Evolutionary conservation across 306 rosid species (phyloP).

Genomic region (Styphnolobium japonicum): DNA sequence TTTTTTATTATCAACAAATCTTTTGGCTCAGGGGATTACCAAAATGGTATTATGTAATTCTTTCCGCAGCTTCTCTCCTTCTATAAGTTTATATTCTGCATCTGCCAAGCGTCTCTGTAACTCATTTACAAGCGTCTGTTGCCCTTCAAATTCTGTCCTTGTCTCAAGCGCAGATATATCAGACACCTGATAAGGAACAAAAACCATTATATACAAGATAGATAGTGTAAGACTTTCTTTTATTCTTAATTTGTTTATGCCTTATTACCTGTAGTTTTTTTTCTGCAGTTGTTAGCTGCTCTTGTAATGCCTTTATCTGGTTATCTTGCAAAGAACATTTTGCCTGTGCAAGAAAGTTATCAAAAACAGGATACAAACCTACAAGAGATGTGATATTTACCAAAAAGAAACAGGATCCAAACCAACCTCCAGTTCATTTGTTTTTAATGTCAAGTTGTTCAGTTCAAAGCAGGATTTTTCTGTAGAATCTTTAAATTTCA

Average conservation of each 20-base stretch:
- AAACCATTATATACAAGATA: constrained; percentile 13
- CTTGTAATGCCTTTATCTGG: constrained; percentile 56
- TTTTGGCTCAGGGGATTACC: constrained; percentile 47
- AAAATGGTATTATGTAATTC: constrained; percentile 86
- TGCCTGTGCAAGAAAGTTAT: constrained; percentile 49
- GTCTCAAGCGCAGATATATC: constrained; percentile 74
- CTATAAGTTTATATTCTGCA: constrained; percentile 75
- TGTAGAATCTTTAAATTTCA: constrained; percentile 56
- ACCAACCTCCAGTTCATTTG: constrained; percentile 75
- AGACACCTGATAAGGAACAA: constrained; percentile 54
- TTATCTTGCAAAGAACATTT: constrained; percentile 65
- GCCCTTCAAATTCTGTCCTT: constrained; percentile 74
- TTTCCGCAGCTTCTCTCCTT: constrained; percentile 87
- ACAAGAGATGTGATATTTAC: background rate
- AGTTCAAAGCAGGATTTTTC: constrained; percentile 62
- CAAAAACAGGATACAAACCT: constrained; percentile 19
- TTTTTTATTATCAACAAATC: background rate
- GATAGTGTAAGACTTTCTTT: too few species aligned
- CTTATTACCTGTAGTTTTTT: constrained; percentile 69
- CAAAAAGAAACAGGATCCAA: constrained; percentile 4
- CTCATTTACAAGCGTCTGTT: constrained; percentile 61
- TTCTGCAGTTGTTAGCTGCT: constrained; percentile 62
- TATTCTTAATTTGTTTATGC: background rate
- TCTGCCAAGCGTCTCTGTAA: constrained; percentile 70
- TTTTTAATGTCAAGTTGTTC: constrained; percentile 50